Evolutionary conservation across 345 rosid species (phyloP).

Genomic region (Microcos paniculata): DNA sequence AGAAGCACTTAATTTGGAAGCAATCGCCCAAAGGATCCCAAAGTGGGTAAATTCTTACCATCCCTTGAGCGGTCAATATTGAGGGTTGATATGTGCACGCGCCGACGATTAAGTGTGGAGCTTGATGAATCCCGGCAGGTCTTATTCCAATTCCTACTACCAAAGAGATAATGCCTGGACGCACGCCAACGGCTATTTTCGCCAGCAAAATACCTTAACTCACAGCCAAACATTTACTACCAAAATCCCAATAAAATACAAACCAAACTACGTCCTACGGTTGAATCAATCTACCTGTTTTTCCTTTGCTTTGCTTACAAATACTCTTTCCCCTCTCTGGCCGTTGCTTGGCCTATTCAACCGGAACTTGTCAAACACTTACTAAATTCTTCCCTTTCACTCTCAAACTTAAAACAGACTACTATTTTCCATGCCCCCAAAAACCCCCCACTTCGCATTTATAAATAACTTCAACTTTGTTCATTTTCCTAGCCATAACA

Average conservation of each 20-base stretch:
- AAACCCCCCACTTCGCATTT: background rate
- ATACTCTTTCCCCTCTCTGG: conserved; percentile 19
- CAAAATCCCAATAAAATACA: background rate
- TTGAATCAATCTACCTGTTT: background rate
- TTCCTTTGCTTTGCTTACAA: conserved; percentile 23
- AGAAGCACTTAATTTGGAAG: no score
- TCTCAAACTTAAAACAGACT: background rate
- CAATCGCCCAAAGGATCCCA: no score
- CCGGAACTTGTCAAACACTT: conserved; percentile 18
- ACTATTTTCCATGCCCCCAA: background rate
- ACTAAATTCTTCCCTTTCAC: conserved; percentile 20
- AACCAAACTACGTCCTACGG: no score
- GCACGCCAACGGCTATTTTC: conserved; percentile 20
- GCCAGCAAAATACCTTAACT: background rate
- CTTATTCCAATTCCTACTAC: conserved; percentile 23
- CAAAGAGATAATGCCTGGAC: background rate
- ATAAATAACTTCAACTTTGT: background rate
- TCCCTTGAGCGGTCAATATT: no score
- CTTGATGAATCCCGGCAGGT: background rate
- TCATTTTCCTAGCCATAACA: background rate
- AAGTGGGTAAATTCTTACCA: no score
- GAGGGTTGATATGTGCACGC: background rate
- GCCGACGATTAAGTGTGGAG: background rate
- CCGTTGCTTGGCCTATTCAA: conserved; percentile 46
- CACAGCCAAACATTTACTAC: background rate